Base-by-base conservation (phyloP, 148 eudicot species). In the Fagopyrum esculentum region DNA sequence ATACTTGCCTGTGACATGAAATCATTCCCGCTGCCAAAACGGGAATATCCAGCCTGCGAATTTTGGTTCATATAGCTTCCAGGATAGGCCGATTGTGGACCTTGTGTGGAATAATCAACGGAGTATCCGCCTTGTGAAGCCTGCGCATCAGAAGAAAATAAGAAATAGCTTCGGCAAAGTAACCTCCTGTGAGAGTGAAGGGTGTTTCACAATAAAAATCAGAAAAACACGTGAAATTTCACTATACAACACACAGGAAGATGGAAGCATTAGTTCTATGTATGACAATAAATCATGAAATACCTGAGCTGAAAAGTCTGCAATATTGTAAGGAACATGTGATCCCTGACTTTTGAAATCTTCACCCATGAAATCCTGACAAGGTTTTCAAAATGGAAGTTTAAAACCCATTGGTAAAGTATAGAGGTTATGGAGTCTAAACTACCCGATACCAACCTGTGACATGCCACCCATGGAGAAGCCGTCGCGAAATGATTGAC, bases 341-440 rank as follows among this genome's bases (percentile, higher is more conserved):
- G 99, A 96, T 48, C 99, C 99, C 83, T 96, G 98, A 77, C 99
- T 96, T 83, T 96, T 96, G 75, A 96, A 92, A 83, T 96, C 99
- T 80, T 96, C 99, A 16, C 98, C 93, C 86, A 92, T 82, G 84
- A 96, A 92, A 64, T 96, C 99, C 99, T 95, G 85, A 47, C 71
- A 66, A 12, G 46, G 71, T 35, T 66, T 9, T 35, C 9, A 35
- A 40, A 66, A 29, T 66, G 71, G 5, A 66, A 66, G 71, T 40
- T 35, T 4, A 15, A 40, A 4, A 13, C 46, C 12, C 2, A 66
- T 66, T 66, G 19, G 71, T 35, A 13, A 35, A 13, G 12, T 66
- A 9, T 43, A 66, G 46, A 40, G 3, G 5, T 40, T 40, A 12
- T 43, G 45, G 16, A 12, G 22, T 12, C 47, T 66, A 13, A 15